Conservation (phyloP, 129 eudicot genomes). For the Artemisia annua region DNA sequence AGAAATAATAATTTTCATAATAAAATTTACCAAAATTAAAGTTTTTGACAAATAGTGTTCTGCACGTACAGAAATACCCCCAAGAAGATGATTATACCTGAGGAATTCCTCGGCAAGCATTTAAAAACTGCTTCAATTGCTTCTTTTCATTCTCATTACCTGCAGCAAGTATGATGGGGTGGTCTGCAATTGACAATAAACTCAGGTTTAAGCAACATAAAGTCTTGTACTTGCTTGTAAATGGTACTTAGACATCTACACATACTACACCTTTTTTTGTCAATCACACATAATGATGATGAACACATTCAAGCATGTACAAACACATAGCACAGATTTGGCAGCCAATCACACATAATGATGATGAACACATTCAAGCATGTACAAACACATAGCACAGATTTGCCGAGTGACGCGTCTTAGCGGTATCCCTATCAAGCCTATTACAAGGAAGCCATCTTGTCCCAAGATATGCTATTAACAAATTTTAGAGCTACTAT, state of each 20-base stretch:
- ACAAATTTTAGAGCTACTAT: not conserved
- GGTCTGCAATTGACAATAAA: conserved; percentile 45
- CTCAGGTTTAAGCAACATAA: conserved; percentile 20
- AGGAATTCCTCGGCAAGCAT: conserved; percentile 96
- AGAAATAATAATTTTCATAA: no score
- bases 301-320: no score
- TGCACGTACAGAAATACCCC: no score
- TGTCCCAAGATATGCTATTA: no score
- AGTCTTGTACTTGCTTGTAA: not conserved
- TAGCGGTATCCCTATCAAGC: not conserved
- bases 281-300: no score
- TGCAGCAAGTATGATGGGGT: conserved; percentile 74
- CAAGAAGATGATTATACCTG: conserved; percentile 51
- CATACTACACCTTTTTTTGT: not conserved
- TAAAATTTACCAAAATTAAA: no score
- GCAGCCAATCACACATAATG: not conserved
- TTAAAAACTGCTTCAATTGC: conserved; percentile 63
- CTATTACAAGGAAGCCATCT: no score
- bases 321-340: not conserved
- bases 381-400: no score
- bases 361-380: conserved; percentile 15
- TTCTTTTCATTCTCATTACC: conserved; percentile 57
- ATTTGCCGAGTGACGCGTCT: no score
- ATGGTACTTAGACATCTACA: not conserved
- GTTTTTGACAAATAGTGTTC: no score